Conservation (phyloP, 371 early-diverging fungal genomes). For the Spraguea lophii region DNA sequence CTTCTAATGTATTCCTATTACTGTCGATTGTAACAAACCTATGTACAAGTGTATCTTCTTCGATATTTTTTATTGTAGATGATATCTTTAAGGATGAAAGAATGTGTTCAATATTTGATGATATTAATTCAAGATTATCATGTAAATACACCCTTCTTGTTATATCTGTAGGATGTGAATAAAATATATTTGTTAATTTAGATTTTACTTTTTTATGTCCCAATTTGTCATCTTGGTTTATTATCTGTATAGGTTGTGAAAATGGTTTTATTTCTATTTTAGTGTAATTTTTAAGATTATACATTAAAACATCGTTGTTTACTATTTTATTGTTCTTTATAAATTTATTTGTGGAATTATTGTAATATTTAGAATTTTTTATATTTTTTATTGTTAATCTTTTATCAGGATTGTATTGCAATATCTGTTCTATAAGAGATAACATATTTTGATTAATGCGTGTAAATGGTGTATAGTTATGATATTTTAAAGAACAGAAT, state of each 20-base stretch:
- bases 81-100: conserved; percentile 6
- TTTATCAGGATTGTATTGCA: conserved; percentile 1
- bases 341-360: conserved; percentile 9
- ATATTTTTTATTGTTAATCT: conserved; percentile 14
- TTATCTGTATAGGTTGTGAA: conserved; percentile 31
- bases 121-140: conserved; percentile 23
- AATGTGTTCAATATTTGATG: neutral
- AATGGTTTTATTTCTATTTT: conserved; percentile 9
- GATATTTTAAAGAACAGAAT: conserved; percentile 10
- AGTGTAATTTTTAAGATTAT: neutral
- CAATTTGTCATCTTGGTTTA: neutral
- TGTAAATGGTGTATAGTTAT: conserved; percentile 29
- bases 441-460: conserved; percentile 13
- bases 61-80: conserved; percentile 3
- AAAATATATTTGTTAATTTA: neutral
- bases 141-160: conserved; percentile 9
- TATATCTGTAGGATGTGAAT: conserved; percentile 31
- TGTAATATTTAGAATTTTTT: conserved; percentile 15
- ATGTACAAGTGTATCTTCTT: conserved; percentile 1
- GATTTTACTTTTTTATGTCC: neutral
- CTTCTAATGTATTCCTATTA: conserved; percentile 28
- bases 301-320: neutral
- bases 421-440: conserved; percentile 25
- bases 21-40: conserved; percentile 39
- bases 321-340: conserved; percentile 17